A percentile compares a stretch with the other conserved stretches of the same genome.
phyloP scores from a whole-genome alignment of 106 monocot genomes.

The Allium fistulosum region DNA sequence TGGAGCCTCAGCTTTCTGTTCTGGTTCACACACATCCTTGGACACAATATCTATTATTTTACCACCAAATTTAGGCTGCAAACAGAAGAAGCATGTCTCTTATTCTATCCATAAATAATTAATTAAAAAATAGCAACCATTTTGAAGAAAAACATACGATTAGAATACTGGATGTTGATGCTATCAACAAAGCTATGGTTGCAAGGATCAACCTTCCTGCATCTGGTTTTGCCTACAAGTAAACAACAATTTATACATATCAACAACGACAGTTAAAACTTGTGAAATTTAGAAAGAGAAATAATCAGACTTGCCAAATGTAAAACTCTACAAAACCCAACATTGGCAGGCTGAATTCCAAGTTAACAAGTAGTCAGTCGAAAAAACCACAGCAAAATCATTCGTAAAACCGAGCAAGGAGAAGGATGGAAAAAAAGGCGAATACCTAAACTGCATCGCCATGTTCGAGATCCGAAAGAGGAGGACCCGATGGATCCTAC shows the following conservation, averaged over 20 bases:
- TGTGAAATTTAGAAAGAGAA: neutral
- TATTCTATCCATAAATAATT: neutral
- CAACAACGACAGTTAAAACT: neutral
- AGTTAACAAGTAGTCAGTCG: neutral
- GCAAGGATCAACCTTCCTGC: conserved; percentile 61
- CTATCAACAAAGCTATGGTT: conserved; percentile 74
- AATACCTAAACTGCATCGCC: conserved; percentile 78
- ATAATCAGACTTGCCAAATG: conserved; percentile 38
- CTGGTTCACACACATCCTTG: conserved; percentile 37
- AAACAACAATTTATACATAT: neutral
- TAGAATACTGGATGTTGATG: conserved; percentile 76
- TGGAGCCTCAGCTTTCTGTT: conserved; percentile 55
- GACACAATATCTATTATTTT: conserved; percentile 82
- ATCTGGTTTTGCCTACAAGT: conserved; percentile 84
- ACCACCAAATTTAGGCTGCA: conserved; percentile 83
- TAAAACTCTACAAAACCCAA: conserved; percentile 71
- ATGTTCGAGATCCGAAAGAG: conserved; percentile 63
- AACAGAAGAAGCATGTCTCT: neutral
- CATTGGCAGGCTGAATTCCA: conserved; percentile 63
- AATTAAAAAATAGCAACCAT: neutral
- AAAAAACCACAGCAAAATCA: neutral
- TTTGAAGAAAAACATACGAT: conserved; percentile 68
- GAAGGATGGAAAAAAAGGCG: neutral
- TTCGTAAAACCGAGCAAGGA: neutral
- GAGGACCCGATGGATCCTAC: conserved; percentile 33